Conservation (phyloP, 140 eudicot genomes). For the Flaveria floridana region DNA sequence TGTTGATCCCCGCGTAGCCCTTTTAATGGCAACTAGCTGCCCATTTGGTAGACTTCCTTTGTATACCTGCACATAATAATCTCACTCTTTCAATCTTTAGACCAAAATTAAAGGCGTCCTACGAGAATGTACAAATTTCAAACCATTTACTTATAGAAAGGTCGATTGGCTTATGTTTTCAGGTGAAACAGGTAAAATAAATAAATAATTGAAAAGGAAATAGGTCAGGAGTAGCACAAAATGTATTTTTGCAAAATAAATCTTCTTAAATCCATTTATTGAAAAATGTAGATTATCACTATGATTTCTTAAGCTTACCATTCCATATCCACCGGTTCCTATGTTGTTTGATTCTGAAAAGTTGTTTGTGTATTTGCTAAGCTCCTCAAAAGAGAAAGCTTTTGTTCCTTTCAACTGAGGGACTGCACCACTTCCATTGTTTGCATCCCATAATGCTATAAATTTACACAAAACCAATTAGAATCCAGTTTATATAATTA, state of each 20-base stretch:
- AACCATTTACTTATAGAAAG: neutral
- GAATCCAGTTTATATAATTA: neutral
- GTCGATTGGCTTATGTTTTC: neutral
- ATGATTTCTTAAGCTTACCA: conserved; percentile 41
- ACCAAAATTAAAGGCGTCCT: too few species aligned
- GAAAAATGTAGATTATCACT: too few species aligned
- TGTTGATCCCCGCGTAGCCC: conserved; percentile 72
- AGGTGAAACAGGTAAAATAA: too few species aligned
- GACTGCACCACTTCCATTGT: conserved; percentile 49
- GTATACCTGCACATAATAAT: conserved; percentile 52
- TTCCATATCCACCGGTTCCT: conserved; percentile 90
- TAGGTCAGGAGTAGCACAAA: too few species aligned
- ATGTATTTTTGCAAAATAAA: too few species aligned
- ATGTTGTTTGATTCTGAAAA: conserved; percentile 65
- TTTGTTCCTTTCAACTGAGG: conserved; percentile 74
- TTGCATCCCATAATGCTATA: conserved; percentile 70
- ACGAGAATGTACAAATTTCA: neutral
- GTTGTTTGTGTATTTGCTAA: conserved; percentile 62
- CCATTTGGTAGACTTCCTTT: conserved; percentile 72
- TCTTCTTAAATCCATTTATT: too few species aligned
- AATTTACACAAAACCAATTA: conserved; percentile 23
- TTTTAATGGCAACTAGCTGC: conserved; percentile 68
- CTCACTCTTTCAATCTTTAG: neutral
- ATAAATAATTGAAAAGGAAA: too few species aligned
- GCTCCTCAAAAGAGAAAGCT: conserved; percentile 64